Conservation (phyloP, 2,329 filamentous ascomycete species). For the Phoma sp. region DNA sequence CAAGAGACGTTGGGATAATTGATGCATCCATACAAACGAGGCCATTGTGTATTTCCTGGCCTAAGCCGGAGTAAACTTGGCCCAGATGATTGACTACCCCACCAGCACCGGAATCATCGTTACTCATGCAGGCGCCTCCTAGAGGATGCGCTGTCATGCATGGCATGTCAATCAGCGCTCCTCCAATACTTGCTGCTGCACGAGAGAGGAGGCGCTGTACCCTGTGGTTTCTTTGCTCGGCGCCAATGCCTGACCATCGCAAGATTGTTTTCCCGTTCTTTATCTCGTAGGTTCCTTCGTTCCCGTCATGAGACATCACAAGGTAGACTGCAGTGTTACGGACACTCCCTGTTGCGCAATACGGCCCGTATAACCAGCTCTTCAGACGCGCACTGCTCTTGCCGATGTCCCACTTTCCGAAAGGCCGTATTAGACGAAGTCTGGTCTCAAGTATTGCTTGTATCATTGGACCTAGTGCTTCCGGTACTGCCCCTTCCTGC, state of each 20-base stretch:
- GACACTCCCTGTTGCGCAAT: conserved; percentile 62
- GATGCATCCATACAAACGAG: conserved; percentile 4
- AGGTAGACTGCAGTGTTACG: conserved; percentile 70
- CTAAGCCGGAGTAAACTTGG: conserved; percentile 64
- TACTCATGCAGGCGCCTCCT: conserved; percentile 70
- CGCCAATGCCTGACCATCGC: conserved; percentile 23
- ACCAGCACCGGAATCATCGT: conserved; percentile 62
- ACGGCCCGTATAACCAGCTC: conserved; percentile 61
- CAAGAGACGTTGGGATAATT: conserved; percentile 1
- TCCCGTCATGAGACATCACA: conserved; percentile 71
- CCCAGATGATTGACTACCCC: conserved; percentile 70
- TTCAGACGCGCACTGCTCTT: background rate
- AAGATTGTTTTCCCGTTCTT: conserved; percentile 67
- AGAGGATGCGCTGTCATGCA: conserved; percentile 73
- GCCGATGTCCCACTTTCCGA: background rate
- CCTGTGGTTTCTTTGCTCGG: background rate
- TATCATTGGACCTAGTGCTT: conserved; percentile 63
- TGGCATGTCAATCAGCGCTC: conserved; percentile 66
- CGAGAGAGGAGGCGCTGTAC: background rate
- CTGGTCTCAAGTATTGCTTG: conserved; percentile 55
- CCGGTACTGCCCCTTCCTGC: conserved; percentile 68
- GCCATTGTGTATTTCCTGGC: conserved; percentile 51
- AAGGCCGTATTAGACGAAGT: background rate
- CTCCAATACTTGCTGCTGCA: conserved; percentile 61
- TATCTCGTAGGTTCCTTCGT: conserved; percentile 67